Conservation (phyloP, 148 eudicot genomes). For the Persicaria maculosa region DNA sequence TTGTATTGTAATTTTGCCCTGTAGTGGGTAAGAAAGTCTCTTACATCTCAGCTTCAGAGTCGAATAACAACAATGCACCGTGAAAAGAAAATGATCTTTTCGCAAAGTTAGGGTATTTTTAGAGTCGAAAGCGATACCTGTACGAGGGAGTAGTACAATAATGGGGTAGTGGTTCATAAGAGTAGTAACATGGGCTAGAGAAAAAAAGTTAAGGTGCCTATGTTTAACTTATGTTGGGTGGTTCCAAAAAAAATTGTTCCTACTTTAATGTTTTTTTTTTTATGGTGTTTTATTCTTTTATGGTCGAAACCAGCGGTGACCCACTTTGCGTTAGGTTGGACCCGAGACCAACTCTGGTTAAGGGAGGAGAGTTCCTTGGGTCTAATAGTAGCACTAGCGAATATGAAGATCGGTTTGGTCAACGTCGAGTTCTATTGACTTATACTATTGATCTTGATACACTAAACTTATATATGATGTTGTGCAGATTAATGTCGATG, state of each 20-base stretch:
- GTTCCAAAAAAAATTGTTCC: constrained; percentile 2
- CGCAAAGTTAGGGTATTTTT: neutral
- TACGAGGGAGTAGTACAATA: neutral
- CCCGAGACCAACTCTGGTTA: too few relatives aligned
- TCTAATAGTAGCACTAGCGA: too few relatives aligned
- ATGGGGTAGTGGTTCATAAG: neutral
- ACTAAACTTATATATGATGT: too few relatives aligned
- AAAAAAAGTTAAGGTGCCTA: neutral
- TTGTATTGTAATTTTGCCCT: neutral
- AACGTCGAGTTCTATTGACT: too few relatives aligned
- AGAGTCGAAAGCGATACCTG: neutral
- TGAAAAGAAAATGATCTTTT: neutral
- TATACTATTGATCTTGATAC: too few relatives aligned
- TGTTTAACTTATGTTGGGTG: neutral
- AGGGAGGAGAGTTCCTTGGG: too few relatives aligned
- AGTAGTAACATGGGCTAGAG: neutral
- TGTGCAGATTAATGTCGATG: constrained; percentile 70
- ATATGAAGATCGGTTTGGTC: too few relatives aligned
- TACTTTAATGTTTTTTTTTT: neutral
- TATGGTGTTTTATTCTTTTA: neutral
- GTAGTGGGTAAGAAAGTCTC: neutral
- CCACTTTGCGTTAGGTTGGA: too few relatives aligned
- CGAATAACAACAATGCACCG: neutral
- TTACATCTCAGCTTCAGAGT: neutral
- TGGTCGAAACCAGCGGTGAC: too few relatives aligned